These are phyloP conservation scores for Plantago rigida DNA, from an alignment of 305 asterid genomes.

Conservation along the genomic window DNA sequence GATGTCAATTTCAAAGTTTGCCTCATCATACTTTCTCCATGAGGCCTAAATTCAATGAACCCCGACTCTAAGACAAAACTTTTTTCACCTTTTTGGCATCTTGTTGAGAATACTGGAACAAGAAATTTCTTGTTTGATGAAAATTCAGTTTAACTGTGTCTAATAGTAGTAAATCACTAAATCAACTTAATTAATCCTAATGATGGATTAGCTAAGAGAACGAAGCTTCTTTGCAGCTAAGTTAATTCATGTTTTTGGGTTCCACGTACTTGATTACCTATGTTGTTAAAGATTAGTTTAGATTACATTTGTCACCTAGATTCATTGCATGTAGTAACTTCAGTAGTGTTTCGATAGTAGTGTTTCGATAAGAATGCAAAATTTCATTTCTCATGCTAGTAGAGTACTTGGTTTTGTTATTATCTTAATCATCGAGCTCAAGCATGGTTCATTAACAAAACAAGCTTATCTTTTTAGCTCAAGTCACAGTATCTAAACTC, in stretches of 20 bases:
- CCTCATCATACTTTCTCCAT: slow-evolving; percentile 4
- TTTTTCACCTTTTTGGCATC: slow-evolving; percentile 1
- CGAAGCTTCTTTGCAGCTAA: background rate
- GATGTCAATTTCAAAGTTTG: slow-evolving; percentile 9
- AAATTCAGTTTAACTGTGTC: too few relatives aligned
- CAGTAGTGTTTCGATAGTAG: background rate
- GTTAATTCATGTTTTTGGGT: background rate
- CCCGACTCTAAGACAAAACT: background rate
- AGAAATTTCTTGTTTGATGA: background rate
- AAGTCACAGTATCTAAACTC: too few relatives aligned
- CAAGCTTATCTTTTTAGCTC: too few relatives aligned
- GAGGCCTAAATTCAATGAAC: slow-evolving; percentile 5
- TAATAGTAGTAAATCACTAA: too few relatives aligned
- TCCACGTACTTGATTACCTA: background rate
- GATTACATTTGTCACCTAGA: background rate
- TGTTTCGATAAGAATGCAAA: background rate
- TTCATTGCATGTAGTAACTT: background rate
- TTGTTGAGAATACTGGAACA: slow-evolving; percentile 4
- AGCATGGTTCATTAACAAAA: too few relatives aligned
- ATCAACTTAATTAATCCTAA: too few relatives aligned
- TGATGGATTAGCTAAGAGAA: too few relatives aligned
- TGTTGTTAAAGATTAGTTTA: background rate
- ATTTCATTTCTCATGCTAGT: background rate
- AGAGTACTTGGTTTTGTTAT: too few relatives aligned
- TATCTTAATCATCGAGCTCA: too few relatives aligned